Evolutionary conservation across 78 protist species (phyloP).

Genomic region (Dictyostelium brefeldianum): DNA sequence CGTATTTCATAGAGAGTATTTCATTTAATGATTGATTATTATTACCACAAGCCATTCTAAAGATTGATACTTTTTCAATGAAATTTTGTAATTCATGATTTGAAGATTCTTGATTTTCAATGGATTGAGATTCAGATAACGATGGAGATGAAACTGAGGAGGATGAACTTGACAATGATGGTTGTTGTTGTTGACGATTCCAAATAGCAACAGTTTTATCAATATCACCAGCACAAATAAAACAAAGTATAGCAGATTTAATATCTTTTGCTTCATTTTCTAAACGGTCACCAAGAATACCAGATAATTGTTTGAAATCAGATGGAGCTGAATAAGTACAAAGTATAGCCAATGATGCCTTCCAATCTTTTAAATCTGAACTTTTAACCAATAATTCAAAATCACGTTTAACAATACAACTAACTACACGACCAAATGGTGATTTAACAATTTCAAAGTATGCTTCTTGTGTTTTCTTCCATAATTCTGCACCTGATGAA

Average conservation of each 20-base stretch:
- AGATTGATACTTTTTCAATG: slow-evolving; percentile 66
- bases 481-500: slow-evolving; percentile 43
- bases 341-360: slow-evolving; percentile 80
- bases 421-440: slow-evolving; percentile 59
- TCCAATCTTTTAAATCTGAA: slow-evolving; percentile 68
- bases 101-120: neutral
- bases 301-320: slow-evolving; percentile 73
- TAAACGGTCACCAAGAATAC: slow-evolving; percentile 80
- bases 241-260: slow-evolving; percentile 85
- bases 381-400: slow-evolving; percentile 61
- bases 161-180: neutral
- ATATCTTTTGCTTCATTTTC: slow-evolving; percentile 54
- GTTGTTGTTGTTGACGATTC: slow-evolving; percentile 45
- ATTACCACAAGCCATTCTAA: slow-evolving; percentile 32
- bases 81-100: slow-evolving; percentile 37
- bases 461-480: slow-evolving; percentile 80
- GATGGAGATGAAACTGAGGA: neutral
- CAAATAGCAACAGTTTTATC: slow-evolving; percentile 80
- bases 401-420: slow-evolving; percentile 77
- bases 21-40: slow-evolving; percentile 10
- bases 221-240: slow-evolving; percentile 91
- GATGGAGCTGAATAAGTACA: slow-evolving; percentile 84
- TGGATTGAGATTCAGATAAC: too few species aligned
- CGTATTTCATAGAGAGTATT: slow-evolving; percentile 38
- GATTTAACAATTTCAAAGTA: slow-evolving; percentile 31